These are phyloP conservation scores for Cardamine resedifolia DNA, from an alignment of 345 rosid species.

Conservation along the genomic window DNA sequence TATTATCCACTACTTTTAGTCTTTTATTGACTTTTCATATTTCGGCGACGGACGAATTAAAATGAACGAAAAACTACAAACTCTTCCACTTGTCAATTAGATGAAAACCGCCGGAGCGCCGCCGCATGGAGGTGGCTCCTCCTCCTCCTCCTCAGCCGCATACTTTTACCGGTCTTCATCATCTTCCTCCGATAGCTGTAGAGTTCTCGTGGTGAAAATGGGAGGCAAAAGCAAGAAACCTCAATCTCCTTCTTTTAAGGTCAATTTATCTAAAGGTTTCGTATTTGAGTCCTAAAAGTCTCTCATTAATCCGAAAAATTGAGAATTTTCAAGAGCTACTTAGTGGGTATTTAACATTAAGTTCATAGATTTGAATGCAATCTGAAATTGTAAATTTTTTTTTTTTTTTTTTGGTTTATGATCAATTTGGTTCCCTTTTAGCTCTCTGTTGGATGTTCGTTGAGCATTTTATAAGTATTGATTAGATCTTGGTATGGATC, in stretches of 20 bases:
- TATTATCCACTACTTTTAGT: conserved; percentile 36
- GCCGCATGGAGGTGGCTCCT: conserved; percentile 29
- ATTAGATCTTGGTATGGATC: neutral
- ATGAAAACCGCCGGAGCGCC: conserved; percentile 43
- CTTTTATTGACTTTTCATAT: conserved; percentile 34
- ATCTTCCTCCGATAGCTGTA: conserved; percentile 35
- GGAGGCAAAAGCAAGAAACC: conserved; percentile 52
- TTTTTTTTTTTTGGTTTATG: neutral
- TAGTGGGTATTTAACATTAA: neutral
- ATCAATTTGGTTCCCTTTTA: neutral
- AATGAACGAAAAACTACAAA: neutral
- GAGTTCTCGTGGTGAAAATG: conserved; percentile 43
- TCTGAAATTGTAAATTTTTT: neutral
- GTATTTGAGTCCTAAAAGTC: conserved; percentile 7
- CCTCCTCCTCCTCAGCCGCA: conserved; percentile 6
- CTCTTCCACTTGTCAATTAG: neutral
- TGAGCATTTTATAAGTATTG: conserved; percentile 1
- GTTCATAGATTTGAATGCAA: neutral
- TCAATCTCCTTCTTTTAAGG: conserved; percentile 47
- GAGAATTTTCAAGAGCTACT: neutral
- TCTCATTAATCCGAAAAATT: neutral
- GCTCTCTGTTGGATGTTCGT: neutral
- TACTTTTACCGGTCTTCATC: conserved; percentile 26
- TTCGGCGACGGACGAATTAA: no score
- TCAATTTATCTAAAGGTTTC: conserved; percentile 28